Evolutionary conservation across 176 grass and related monocot genomes (phyloP).

Genomic region (Avena atlantica): DNA sequence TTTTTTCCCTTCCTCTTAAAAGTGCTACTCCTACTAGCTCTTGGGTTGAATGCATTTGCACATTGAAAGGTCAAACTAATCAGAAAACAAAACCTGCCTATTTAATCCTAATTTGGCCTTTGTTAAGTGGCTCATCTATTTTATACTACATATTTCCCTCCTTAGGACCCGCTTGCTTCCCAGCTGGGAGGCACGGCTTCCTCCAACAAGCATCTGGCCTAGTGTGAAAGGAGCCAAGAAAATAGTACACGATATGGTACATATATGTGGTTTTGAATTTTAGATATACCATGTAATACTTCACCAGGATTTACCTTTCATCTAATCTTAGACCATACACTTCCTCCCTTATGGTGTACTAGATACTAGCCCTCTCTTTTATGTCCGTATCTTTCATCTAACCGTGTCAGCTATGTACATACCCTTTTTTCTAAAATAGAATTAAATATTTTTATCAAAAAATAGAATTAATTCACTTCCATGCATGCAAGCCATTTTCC

Average conservation of each 20-base stretch:
- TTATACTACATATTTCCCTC: background rate
- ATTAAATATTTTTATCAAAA: no score
- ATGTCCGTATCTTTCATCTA: no score
- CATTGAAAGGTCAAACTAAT: background rate
- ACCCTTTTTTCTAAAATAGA: no score
- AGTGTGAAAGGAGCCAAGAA: conserved; percentile 40
- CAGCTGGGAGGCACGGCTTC: conserved; percentile 27
- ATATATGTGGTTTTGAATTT: background rate
- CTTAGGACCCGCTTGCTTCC: conserved; percentile 47
- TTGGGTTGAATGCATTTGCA: background rate
- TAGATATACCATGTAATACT: background rate
- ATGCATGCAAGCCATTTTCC: no score
- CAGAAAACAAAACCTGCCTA: background rate
- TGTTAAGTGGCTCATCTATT: conserved; percentile 5
- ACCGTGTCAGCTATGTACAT: no score
- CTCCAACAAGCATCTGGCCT: background rate
- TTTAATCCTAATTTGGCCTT: background rate
- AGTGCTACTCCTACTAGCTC: background rate
- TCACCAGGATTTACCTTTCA: background rate
- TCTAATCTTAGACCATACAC: background rate
- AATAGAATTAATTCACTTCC: no score
- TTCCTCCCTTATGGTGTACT: background rate
- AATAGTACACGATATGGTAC: background rate
- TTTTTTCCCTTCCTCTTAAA: background rate
- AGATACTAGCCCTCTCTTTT: no score